phyloP scores from a whole-genome alignment of 2,329 filamentous ascomycete species.

The Hymenoscyphus infarciens region DNA sequence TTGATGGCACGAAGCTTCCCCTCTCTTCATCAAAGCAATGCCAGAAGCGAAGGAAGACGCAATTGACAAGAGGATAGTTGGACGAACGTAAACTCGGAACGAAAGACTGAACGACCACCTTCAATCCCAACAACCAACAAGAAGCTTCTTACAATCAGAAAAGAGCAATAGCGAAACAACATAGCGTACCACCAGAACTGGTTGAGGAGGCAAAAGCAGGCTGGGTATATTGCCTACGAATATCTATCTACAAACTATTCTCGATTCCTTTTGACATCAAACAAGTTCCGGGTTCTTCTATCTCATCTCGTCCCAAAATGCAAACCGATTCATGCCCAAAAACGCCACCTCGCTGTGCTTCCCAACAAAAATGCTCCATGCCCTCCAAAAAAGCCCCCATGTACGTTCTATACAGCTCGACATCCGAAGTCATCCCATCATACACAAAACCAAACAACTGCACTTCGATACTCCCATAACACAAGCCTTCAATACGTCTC shows the following conservation, averaged over 20 bases:
- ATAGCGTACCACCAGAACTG: too few species aligned
- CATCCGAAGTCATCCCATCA: conserved; percentile 7
- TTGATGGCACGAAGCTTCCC: too few species aligned
- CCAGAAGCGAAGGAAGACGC: too few species aligned
- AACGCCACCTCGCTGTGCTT: conserved; percentile 3
- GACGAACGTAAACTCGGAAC: too few species aligned
- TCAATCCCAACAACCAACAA: too few species aligned
- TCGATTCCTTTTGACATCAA: not conserved
- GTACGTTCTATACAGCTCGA: not conserved
- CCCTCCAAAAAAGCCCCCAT: not conserved
- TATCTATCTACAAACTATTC: not conserved
- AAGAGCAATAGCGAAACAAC: not conserved
- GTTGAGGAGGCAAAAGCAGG: not conserved
- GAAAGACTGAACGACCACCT: too few species aligned
- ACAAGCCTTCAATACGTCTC: conserved; percentile 53
- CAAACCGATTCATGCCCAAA: conserved; percentile 2
- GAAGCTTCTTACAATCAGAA: not conserved
- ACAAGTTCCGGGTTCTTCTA: not conserved
- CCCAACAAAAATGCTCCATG: not conserved
- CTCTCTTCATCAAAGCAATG: too few species aligned
- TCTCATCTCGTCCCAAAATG: not conserved
- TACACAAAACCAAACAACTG: conserved; percentile 1
- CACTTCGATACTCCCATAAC: too few species aligned
- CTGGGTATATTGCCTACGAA: not conserved
- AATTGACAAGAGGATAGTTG: too few species aligned